Evolutionary conservation across 371 early-diverging fungal species (phyloP), one percentile per base, ranked within the genome.

Genomic region (Syncephalastrum sp.): DNA sequence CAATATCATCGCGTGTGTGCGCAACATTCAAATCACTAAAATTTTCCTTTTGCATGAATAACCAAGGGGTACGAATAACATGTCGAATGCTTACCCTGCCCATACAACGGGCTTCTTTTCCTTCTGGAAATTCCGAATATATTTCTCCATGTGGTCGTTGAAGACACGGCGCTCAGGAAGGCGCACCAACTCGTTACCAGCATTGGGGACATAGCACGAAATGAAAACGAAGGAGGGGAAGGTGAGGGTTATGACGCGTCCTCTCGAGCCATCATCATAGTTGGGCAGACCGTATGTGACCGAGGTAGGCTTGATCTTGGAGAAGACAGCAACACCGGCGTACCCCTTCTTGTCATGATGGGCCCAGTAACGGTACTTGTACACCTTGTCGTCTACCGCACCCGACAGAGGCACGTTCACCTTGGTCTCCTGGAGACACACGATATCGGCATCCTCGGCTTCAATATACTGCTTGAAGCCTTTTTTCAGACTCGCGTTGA

Each of bases 361-460:
- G 2, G 69, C 72, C 89, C 88, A 87, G 57, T 85, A 90, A 54
- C 84, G 80, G 77, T 85, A 84, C 47, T 86, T 89, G 65, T 89
- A 93, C 24, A 68, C 67, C 56, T 81, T 74, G 41, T 81, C 74
- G 56, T 82, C 74, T 15, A 92, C 68, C 17, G 68, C 73, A 15
- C 63, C 75, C 1, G 68, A 57, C 25, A 64, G 29, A 15, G 85
- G 77, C 49, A 75, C 77, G 62, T 86, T 86, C 17, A 90, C 68
- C 67, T 96, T 95, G 42, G 91, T 91, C 62, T 96, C 95, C 65
- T 94, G 93, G 16, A 96, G 47, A 64, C 91, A 92, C 3, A 95
- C 47, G 25, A 96, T 79, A 68, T 93, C 94, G 0, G 96, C 85
- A 52, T 92, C 75, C 64, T 96, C 96, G 0, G 90, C 90, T 8